Evolutionary conservation across 176 grass and related monocot genomes (phyloP), one percentile per base, ranked within the genome.

Genomic region (Musa schizocarpa): DNA sequence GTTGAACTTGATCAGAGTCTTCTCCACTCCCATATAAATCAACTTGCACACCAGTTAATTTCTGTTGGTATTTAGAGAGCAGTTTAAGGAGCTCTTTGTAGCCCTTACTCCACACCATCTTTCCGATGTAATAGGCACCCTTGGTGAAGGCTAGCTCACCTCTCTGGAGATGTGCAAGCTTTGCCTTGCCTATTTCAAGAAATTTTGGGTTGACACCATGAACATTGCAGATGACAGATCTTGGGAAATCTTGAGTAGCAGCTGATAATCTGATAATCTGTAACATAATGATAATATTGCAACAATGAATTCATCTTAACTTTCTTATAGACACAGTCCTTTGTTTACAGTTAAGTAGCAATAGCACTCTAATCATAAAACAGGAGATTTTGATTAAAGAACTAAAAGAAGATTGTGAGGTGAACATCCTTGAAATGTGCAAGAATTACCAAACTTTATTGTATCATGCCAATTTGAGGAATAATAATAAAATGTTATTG

Each of bases 201-300:
- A 98, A 98, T 81, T 86, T 93, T 81, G 94, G 94, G 73, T 91
- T 98, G 74, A 98, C 94, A 66, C 94, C 94, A 80, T 98, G 95
- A 76, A 93, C 88, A 76, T 98, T 98, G 90, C 90, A 98, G 55
- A 93, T 12, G 65, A 93, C 62, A 71, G 95, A 98, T 81, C 88
- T 88, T 24, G 90, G 86, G 24, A 93, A 72, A 84, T 93, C 80
- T 88, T 98, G 90, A 55, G 95, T 98, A 50, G 95, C 95, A 65
- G 82, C 90, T 24, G 95, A 98, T 48, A 98, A 79, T 89, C 95
- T 86, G 80, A 98, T 91, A 85, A 86, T 80, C 90, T 98, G 75
- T 61, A 77, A 70, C 51, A 69, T 78, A n/a, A 7, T 55, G 14
- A 67, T 64, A 13, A 76, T 65, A 74, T 43, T 43, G 34, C 34